Base-by-base conservation (phyloP, 2,329 filamentous ascomycete species). In the Nemania sp. region DNA sequence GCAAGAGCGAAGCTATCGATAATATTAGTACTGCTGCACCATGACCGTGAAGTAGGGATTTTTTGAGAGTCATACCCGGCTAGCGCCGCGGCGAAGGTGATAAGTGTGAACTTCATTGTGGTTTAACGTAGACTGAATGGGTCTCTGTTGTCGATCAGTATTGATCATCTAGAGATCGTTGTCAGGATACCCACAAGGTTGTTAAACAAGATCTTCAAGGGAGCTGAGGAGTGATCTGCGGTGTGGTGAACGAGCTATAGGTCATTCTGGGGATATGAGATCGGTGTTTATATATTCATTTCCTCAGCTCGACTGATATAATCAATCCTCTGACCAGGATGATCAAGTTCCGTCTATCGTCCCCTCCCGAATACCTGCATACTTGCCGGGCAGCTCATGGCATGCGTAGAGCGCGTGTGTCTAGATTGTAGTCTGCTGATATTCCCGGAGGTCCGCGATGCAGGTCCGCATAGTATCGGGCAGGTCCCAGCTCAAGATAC, bases 41-140 rank as follows among this genome's bases (percentile, higher is more conserved):
- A 24, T 18, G 13, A 18, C 35, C 8, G 8, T 22, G 18, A 5
- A 2, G 49, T 41, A 15, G 27, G 15, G 8, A 41, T 13, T 11
- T 1, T n/a, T 15, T 20, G 52, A n/a, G 26, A 45, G n/a, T 27
- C 72, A 61, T 69, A 74, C 74, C 73, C 66, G 53, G 73, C 72
- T 20, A 76, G 61, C n/a, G 70, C 71, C 59, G 67, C 70, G 10
- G 71, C 18, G 24, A 75, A 45, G 43, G 68, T 60, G 26, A 66
- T 63, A 53, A 72, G 24, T 38, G 66, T 47, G 66, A 69, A 55
- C 66, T 75, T 76, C 74, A 76, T 76, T 0, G 67, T 76, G 13
- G 20, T 15, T 27, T 22, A 11, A 49, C 43, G 57, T 56, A 49
- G 26, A 35, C 6, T 51, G n/a, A 38, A 5, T 18, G 49, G 27